These are phyloP conservation scores for Epichloe elymi DNA, from an alignment of 2,329 filamentous ascomycete species.

Conservation along the genomic window DNA sequence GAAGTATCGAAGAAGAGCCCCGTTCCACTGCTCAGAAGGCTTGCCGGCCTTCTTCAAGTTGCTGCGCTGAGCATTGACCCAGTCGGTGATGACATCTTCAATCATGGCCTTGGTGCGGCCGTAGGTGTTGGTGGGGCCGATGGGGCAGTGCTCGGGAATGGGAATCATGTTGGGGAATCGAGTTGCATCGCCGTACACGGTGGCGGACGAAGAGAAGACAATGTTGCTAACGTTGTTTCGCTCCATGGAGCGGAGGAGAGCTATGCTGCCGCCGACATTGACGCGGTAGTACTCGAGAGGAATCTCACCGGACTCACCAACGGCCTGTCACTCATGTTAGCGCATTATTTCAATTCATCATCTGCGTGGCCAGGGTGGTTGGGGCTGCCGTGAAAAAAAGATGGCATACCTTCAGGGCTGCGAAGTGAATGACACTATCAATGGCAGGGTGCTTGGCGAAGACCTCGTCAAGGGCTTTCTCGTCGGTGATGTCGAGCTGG, in stretches of 20 bases:
- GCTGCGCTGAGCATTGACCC: slow-evolving; percentile 74
- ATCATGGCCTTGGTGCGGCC: slow-evolving; percentile 92
- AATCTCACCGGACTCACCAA: slow-evolving; percentile 87
- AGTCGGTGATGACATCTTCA: slow-evolving; percentile 83
- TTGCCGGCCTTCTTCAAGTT: slow-evolving; percentile 71
- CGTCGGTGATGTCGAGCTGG: slow-evolving; percentile 78
- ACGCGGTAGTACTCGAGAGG: slow-evolving; percentile 96
- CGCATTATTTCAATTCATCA: no score
- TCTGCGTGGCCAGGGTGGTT: background rate
- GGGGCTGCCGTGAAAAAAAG: no score
- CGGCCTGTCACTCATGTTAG: slow-evolving; percentile 45
- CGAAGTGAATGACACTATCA: slow-evolving; percentile 97
- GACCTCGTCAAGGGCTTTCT: slow-evolving; percentile 69
- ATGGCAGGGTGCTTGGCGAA: slow-evolving; percentile 85
- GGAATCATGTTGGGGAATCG: slow-evolving; percentile 97
- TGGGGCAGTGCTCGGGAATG: slow-evolving; percentile 92
- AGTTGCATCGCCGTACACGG: slow-evolving; percentile 95
- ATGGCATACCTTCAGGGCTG: slow-evolving; percentile 68
- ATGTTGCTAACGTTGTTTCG: slow-evolving; percentile 89
- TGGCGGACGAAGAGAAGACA: slow-evolving; percentile 96
- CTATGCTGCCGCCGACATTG: slow-evolving; percentile 87
- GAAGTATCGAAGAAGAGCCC: slow-evolving; percentile 87
- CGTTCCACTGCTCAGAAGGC: slow-evolving; percentile 75
- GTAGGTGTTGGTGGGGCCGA: slow-evolving; percentile 94
- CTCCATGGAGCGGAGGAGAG: slow-evolving; percentile 75